Conservation (phyloP, 345 rosid species). For the Geranium rotundifolium region DNA sequence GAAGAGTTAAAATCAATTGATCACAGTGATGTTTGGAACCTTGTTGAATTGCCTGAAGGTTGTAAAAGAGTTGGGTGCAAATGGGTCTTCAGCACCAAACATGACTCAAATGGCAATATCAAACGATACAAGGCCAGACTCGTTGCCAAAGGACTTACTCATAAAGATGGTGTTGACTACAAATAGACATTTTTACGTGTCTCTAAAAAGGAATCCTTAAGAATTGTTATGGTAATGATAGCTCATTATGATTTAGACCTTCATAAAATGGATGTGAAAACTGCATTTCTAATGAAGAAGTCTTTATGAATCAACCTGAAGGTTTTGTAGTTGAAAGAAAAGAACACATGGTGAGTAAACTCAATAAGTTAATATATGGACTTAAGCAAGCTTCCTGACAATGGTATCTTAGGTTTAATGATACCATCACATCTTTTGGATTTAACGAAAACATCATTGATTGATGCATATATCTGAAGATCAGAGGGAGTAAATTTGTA, state of each 20-base stretch:
- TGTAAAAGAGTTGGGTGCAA: not conserved
- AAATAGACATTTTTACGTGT: not conserved
- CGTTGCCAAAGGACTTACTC: not conserved
- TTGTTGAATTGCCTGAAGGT: no score
- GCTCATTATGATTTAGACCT: no score
- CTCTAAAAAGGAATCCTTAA: not conserved
- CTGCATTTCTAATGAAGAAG: not conserved
- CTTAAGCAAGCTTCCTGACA: not conserved
- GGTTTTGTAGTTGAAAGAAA: not conserved
- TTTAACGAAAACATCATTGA: not conserved
- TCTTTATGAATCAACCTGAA: not conserved
- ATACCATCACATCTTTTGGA: not conserved
- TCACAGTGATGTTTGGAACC: no score
- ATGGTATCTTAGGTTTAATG: not conserved
- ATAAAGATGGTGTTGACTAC: not conserved
- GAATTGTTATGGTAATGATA: no score
- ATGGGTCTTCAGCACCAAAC: not conserved
- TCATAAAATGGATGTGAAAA: not conserved
- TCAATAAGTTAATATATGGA: not conserved
- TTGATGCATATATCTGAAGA: not conserved
- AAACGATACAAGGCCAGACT: not conserved
- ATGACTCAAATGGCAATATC: not conserved
- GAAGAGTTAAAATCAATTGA: no score
- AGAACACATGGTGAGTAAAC: not conserved
- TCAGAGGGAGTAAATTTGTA: not conserved